Percentiles rank a stretch among this genome's conserved stretches.
Conservation (phyloP, 2,329 filamentous ascomycete species). For the Sarocladium brachiariae region DNA sequence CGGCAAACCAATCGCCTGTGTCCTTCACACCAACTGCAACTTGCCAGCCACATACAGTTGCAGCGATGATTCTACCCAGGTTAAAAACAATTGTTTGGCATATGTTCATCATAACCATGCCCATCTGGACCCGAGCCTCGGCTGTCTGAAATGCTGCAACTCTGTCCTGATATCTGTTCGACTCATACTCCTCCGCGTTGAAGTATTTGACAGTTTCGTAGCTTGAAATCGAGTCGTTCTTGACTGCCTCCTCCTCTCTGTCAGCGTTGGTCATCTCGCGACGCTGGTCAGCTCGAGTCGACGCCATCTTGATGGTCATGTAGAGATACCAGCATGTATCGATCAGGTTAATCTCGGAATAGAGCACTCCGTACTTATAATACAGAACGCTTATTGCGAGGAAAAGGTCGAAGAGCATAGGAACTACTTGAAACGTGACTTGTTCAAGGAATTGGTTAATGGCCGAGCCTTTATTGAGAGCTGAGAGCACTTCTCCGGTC, state of each 20-base stretch:
- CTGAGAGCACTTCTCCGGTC: conserved; percentile 91
- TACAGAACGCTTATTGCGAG: conserved; percentile 80
- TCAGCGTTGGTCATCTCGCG: conserved; percentile 93
- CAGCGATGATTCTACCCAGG: conserved; percentile 63
- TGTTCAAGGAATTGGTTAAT: conserved; percentile 97
- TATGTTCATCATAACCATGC: conserved; percentile 74
- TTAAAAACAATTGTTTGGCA: conserved; percentile 77
- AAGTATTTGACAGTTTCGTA: conserved; percentile 95
- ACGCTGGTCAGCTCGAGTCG: conserved; percentile 84
- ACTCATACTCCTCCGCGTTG: conserved; percentile 77
- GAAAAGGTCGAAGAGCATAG: conserved; percentile 86
- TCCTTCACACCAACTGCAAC: conserved; percentile 59
- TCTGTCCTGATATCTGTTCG: conserved; percentile 62
- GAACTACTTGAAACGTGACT: conserved; percentile 89
- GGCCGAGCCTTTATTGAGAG: conserved; percentile 88
- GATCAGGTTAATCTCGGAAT: conserved; percentile 80
- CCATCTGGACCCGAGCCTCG: conserved; percentile 70
- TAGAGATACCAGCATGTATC: conserved; percentile 96
- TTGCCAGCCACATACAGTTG: conserved; percentile 71
- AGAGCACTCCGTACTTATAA: conserved; percentile 53
- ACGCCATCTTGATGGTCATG: conserved; percentile 91
- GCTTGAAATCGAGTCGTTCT: conserved; percentile 98
- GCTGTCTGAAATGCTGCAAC: conserved; percentile 66
- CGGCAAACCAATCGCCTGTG: conserved; percentile 64
- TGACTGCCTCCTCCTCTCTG: conserved; percentile 91